Conservation (phyloP, 371 early-diverging fungal species). For the Mucor sp. region DNA sequence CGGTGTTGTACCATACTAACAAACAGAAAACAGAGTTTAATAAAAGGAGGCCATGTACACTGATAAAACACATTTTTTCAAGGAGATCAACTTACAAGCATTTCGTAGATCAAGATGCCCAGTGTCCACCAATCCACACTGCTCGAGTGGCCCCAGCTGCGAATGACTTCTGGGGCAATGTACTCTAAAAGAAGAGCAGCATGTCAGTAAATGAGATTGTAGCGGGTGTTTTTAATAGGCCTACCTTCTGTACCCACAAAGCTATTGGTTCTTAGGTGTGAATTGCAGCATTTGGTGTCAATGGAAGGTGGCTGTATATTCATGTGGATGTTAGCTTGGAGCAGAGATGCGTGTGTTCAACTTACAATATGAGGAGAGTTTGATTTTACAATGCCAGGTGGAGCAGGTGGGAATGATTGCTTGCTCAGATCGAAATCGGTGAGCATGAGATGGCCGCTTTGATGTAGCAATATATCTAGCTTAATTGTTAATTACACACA, state of each 20-base stretch:
- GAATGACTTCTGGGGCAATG: slow-evolving; percentile 94
- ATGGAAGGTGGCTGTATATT: slow-evolving; percentile 60
- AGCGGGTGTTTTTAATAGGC: too few species aligned
- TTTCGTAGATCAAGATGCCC: slow-evolving; percentile 96
- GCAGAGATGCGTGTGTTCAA: background rate
- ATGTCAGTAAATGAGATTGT: background rate
- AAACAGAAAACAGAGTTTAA: slow-evolving; percentile 16
- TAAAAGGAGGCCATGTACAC: background rate
- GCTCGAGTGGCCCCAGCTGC: slow-evolving; percentile 90
- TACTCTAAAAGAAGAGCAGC: slow-evolving; percentile 65
- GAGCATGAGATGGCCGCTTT: slow-evolving; percentile 94
- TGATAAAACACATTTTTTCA: background rate
- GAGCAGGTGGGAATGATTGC: slow-evolving; percentile 74
- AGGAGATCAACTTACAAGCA: slow-evolving; percentile 68
- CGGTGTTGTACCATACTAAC: slow-evolving; percentile 80
- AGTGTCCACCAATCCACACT: slow-evolving; percentile 99
- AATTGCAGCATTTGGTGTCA: slow-evolving; percentile 88
- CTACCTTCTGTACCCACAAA: slow-evolving; percentile 96
- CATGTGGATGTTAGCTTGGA: background rate
- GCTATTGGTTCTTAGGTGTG: slow-evolving; percentile 86
- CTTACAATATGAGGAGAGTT: slow-evolving; percentile 55
- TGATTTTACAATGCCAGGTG: slow-evolving; percentile 77
- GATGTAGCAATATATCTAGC: slow-evolving; percentile 88
- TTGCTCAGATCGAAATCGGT: slow-evolving; percentile 96
- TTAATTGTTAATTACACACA: background rate